Conservation (phyloP, 2,329 filamentous ascomycete species). For the Talaromyces pinophilus region DNA sequence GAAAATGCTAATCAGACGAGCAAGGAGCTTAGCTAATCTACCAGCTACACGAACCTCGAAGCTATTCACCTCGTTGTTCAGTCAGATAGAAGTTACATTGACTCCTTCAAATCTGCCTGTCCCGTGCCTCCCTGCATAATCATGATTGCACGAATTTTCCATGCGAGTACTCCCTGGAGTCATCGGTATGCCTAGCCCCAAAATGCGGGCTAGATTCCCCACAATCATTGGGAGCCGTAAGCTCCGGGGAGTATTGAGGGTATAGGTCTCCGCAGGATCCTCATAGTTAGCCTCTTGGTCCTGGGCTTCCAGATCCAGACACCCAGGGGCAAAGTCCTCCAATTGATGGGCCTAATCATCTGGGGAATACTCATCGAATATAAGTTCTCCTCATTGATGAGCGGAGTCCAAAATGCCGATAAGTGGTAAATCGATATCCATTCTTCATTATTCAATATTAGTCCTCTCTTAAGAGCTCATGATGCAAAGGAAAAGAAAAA, state of each 20-base stretch:
- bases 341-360: neutral
- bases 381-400: neutral
- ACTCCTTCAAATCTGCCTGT: neutral
- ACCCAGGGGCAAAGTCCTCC: slow-evolving; percentile 6
- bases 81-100: neutral
- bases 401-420: neutral
- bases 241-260: neutral
- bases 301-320: neutral
- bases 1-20: too few relatives aligned
- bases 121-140: neutral
- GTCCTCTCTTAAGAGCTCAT: too few relatives aligned
- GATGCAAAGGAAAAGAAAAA: too few relatives aligned
- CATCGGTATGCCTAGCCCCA: neutral
- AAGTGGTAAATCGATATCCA: neutral
- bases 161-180: neutral
- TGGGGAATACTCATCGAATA: neutral
- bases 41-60: neutral
- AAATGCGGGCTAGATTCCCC: too few relatives aligned
- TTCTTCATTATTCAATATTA: neutral
- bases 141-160: neutral
- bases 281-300: neutral
- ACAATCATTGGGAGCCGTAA: neutral
- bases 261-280: neutral
- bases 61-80: neutral
- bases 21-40: neutral